Conservation (phyloP, 169 alveolate genomes). For the Blepharisma undulans region DNA sequence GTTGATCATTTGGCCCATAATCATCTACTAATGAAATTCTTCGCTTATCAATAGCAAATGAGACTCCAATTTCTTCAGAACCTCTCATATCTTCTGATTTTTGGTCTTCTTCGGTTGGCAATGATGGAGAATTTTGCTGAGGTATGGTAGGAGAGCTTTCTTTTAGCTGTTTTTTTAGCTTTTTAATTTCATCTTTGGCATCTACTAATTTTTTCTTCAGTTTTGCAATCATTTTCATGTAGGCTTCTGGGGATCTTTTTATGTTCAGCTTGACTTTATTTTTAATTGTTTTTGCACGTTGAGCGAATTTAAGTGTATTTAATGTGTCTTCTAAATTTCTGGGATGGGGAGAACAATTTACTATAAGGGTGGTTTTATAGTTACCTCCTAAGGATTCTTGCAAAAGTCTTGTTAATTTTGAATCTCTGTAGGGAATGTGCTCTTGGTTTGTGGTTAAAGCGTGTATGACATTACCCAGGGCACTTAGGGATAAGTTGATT, state of each 20-base stretch:
- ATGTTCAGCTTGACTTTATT: slow-evolving; percentile 68
- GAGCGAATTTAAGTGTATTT: slow-evolving; percentile 69
- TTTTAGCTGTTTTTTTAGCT: not conserved
- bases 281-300: slow-evolving; percentile 58
- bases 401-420: slow-evolving; percentile 70
- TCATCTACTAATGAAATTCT: not conserved
- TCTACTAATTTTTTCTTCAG: not conserved
- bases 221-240: not conserved
- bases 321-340: slow-evolving; percentile 61
- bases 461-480: slow-evolving; percentile 84
- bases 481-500: slow-evolving; percentile 85
- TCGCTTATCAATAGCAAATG: not conserved
- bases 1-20: not conserved
- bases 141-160: not conserved
- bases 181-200: not conserved
- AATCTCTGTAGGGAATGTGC: slow-evolving; percentile 77
- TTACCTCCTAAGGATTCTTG: slow-evolving; percentile 85
- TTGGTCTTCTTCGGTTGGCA: not conserved
- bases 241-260: slow-evolving; percentile 13
- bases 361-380: slow-evolving; percentile 72
- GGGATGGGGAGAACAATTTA: slow-evolving; percentile 54
- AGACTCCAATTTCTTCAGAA: not conserved
- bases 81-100: not conserved
- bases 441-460: slow-evolving; percentile 79
- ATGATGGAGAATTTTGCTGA: not conserved